These are phyloP conservation scores for Xylaria longipes DNA, from an alignment of 495 filamentous ascomycete genomes.

Conservation along the genomic window DNA sequence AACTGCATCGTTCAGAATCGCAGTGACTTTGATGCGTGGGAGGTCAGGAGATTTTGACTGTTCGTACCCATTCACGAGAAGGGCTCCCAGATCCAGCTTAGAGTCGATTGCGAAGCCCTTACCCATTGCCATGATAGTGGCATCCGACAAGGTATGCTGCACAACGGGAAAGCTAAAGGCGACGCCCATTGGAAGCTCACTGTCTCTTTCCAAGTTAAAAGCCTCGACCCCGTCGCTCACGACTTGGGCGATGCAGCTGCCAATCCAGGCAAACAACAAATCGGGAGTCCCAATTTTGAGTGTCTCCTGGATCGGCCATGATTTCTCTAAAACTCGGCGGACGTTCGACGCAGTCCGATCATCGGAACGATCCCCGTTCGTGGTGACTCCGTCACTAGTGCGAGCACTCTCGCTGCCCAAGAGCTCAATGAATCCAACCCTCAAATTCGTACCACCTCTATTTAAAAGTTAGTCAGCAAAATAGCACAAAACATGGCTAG, in stretches of 20 bases:
- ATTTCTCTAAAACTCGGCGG: constrained; percentile 67
- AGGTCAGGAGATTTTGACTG: constrained; percentile 54
- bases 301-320: constrained; percentile 81
- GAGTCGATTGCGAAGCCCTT: constrained; percentile 84
- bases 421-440: constrained; percentile 79
- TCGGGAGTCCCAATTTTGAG: constrained; percentile 79
- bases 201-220: constrained; percentile 36
- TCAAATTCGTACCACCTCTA: constrained; percentile 77
- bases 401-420: constrained; percentile 51
- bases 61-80: constrained; percentile 73
- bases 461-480: constrained; percentile 18
- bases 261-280: constrained; percentile 80
- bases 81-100: constrained; percentile 72
- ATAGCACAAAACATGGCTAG: constrained; percentile 5
- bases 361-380: constrained; percentile 1
- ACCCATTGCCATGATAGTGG: constrained; percentile 84
- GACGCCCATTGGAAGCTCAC: constrained; percentile 74
- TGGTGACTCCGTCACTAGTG: constrained; percentile 25
- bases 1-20: constrained; percentile 83
- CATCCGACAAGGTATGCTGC: constrained; percentile 76
- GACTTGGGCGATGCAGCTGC: constrained; percentile 74
- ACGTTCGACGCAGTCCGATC: constrained; percentile 50
- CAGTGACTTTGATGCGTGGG: constrained; percentile 71
- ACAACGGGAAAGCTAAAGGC: constrained; percentile 89
- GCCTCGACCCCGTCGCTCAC: constrained; percentile 55